phyloP scores from a whole-genome alignment of 2,329 filamentous ascomycete species.

The Ambrosiella beaveri region DNA sequence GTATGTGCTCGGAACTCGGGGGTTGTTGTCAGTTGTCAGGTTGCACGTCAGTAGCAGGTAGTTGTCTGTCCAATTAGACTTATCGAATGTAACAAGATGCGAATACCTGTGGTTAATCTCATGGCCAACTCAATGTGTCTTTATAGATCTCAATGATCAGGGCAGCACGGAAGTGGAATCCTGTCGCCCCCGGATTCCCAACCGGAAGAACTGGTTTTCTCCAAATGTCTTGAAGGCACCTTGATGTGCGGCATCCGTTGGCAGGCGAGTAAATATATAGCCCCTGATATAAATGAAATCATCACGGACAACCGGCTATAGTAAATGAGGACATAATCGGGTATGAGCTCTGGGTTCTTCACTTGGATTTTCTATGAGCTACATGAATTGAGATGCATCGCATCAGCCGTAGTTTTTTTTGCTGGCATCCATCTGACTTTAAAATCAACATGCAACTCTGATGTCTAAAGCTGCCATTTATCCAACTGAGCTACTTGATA shows the following conservation, averaged over 20 bases:
- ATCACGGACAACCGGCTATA: no score
- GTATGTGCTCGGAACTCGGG: neutral
- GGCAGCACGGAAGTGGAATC: conserved; percentile 1
- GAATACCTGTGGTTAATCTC: neutral
- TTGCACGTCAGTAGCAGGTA: neutral
- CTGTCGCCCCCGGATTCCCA: neutral
- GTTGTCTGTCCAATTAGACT: neutral
- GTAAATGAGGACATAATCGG: no score
- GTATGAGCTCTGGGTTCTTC: no score
- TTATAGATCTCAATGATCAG: neutral
- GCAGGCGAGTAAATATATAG: neutral
- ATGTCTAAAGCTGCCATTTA: no score
- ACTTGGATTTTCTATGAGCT: no score
- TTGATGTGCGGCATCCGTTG: neutral
- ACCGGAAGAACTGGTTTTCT: neutral
- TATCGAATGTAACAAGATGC: neutral
- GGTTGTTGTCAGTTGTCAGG: neutral
- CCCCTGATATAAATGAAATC: neutral
- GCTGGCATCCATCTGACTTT: neutral
- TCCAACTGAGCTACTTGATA: no score
- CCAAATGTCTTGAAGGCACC: neutral
- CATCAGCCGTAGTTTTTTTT: neutral
- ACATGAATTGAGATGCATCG: neutral
- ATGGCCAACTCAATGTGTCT: neutral
- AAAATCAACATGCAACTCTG: neutral